A percentile compares a stretch with the other conserved stretches of the same genome.
Evolutionary conservation across 1,284 basidiomycete species (phyloP).

Genomic region (Ceratobasidium papillatum): DNA sequence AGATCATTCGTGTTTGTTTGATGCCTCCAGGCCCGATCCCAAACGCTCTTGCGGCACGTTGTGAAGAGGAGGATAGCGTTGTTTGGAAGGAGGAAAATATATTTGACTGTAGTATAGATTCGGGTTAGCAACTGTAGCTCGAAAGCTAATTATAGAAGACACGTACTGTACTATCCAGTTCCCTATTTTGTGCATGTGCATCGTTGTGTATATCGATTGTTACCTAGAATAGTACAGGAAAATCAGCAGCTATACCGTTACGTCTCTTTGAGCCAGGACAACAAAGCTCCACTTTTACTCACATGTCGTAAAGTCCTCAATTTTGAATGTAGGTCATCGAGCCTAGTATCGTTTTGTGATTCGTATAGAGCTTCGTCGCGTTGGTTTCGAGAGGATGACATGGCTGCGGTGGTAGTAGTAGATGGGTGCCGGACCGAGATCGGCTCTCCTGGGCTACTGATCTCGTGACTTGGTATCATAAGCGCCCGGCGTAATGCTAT

Average conservation of each 20-base stretch:
- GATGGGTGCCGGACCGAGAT: background rate
- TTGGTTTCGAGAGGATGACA: constrained; percentile 42
- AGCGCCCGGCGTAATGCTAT: constrained; percentile 15
- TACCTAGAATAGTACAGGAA: constrained; percentile 58
- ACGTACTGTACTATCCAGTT: constrained; percentile 76
- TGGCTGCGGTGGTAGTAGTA: background rate
- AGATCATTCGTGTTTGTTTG: constrained; percentile 71
- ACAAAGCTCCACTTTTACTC: constrained; percentile 49
- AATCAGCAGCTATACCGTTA: constrained; percentile 24
- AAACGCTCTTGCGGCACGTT: constrained; percentile 73
- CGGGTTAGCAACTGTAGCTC: constrained; percentile 14
- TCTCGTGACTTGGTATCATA: background rate
- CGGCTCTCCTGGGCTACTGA: background rate
- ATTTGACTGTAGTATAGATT: constrained; percentile 59
- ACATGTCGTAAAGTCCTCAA: constrained; percentile 79
- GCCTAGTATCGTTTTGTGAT: constrained; percentile 77
- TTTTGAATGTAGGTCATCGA: constrained; percentile 84
- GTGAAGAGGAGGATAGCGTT: constrained; percentile 68
- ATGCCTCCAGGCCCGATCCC: constrained; percentile 70
- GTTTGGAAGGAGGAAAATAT: constrained; percentile 69
- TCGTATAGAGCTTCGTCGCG: constrained; percentile 61
- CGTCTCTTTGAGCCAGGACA: constrained; percentile 39
- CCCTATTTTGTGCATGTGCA: constrained; percentile 79
- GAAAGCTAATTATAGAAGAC: background rate
- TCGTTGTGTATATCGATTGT: constrained; percentile 83